Conservation (phyloP, 2,329 filamentous ascomycete species). For the Stagonosporopsis cucurbitacearum region DNA sequence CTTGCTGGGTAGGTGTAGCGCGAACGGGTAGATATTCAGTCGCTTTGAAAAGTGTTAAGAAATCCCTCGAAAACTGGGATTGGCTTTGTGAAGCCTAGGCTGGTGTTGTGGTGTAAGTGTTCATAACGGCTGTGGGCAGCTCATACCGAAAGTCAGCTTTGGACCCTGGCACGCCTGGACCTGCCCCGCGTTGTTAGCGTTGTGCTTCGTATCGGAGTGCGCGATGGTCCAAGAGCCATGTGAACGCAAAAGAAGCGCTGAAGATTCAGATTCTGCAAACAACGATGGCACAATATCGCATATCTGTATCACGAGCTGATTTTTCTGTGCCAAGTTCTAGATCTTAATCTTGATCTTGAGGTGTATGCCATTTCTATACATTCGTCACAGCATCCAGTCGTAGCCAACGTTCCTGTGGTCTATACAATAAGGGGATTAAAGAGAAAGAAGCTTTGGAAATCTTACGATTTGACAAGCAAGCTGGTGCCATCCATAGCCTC, state of each 20-base stretch:
- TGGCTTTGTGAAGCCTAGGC: not conserved
- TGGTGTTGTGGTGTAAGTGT: not conserved
- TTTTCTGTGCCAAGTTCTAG: not conserved
- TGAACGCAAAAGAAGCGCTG: not conserved
- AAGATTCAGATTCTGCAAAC: not conserved
- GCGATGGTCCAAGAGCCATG: not conserved
- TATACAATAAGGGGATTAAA: conserved; percentile 18
- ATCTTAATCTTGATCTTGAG: not conserved
- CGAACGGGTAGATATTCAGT: not conserved
- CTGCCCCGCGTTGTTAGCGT: conserved; percentile 7
- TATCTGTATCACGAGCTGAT: not conserved
- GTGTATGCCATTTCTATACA: conserved; percentile 16
- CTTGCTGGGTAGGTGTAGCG: not conserved
- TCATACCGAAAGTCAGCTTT: conserved; percentile 6
- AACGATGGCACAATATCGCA: not conserved
- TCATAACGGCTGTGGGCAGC: not conserved
- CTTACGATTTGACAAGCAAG: conserved; percentile 75
- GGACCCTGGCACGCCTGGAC: not conserved
- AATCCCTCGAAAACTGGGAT: not conserved
- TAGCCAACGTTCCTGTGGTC: conserved; percentile 16
- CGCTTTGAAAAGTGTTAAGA: not conserved
- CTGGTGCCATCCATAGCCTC: conserved; percentile 90
- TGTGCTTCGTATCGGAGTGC: not conserved
- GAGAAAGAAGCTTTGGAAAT: not conserved
- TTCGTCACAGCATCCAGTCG: conserved; percentile 19